Evolutionary conservation across 176 grass and related monocot genomes (phyloP).

Genomic region (Coix lacrymajobi): DNA sequence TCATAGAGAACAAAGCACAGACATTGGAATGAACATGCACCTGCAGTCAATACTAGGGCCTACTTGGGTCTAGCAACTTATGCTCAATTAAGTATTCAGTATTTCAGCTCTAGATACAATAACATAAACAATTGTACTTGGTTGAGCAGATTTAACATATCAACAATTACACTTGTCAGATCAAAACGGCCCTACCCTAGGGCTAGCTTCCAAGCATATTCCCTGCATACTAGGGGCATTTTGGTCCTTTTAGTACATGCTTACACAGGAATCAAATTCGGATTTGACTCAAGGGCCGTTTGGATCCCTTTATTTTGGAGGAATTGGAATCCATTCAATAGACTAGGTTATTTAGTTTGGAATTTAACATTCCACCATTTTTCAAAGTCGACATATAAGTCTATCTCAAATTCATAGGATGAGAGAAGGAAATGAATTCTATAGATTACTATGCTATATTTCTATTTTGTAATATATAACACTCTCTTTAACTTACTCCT

Average conservation of each 20-base stretch:
- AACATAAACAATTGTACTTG: conserved; percentile 1
- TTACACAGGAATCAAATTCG: neutral
- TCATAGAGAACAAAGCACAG: neutral
- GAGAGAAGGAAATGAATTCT: no score
- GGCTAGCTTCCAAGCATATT: neutral
- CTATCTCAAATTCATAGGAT: no score
- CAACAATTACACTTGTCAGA: neutral
- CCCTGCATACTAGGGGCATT: neutral
- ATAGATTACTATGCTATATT: no score
- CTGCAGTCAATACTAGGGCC: neutral
- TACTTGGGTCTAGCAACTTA: conserved; percentile 17
- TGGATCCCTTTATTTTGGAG: no score
- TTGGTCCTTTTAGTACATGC: neutral
- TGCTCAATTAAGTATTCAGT: neutral
- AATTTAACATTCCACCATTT: no score
- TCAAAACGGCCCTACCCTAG: neutral
- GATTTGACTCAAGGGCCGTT: no score
- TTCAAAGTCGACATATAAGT: no score
- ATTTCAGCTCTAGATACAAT: neutral
- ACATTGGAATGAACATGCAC: neutral
- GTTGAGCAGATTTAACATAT: conserved; percentile 2
- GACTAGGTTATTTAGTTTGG: no score
- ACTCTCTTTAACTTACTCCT: no score
- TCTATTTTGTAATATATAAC: no score
- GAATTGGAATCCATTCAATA: no score